Conservation (phyloP, 495 filamentous ascomycete species). For the Aspergillus bertholletiae region DNA sequence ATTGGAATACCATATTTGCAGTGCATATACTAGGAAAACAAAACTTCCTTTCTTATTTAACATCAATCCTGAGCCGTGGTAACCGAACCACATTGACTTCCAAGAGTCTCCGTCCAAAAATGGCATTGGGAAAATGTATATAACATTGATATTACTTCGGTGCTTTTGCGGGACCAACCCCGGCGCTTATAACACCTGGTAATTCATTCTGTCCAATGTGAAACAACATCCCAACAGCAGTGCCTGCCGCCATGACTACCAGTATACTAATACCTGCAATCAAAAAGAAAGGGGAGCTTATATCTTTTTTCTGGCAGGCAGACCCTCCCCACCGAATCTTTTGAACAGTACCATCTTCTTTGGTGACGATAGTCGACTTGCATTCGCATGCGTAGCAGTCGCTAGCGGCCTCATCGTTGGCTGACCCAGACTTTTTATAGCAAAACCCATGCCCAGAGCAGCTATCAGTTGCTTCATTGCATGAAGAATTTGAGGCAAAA, state of each 20-base stretch:
- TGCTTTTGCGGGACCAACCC: constrained; percentile 61
- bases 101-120: neutral
- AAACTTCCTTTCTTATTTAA: too few species aligned
- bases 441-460: constrained; percentile 78
- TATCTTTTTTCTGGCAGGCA: constrained; percentile 88
- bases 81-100: neutral
- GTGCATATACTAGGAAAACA: neutral
- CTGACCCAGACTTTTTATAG: constrained; percentile 51
- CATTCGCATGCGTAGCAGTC: constrained; percentile 79
- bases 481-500: constrained; percentile 58
- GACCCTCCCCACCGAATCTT: constrained; percentile 72
- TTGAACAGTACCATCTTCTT: constrained; percentile 43
- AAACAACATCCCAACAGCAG: constrained; percentile 72
- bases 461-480: constrained; percentile 57
- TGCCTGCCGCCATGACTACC: constrained; percentile 55
- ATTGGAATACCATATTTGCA: neutral
- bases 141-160: constrained; percentile 21
- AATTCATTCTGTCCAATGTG: constrained; percentile 74
- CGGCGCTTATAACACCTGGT: constrained; percentile 83
- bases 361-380: constrained; percentile 44
- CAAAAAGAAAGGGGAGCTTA: constrained; percentile 84
- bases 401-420: constrained; percentile 25
- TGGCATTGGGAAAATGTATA: neutral
- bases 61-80: too few species aligned
- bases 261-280: constrained; percentile 66